Base-by-base conservation (phyloP, 441 rosid species). In the Daphne laureola region DNA sequence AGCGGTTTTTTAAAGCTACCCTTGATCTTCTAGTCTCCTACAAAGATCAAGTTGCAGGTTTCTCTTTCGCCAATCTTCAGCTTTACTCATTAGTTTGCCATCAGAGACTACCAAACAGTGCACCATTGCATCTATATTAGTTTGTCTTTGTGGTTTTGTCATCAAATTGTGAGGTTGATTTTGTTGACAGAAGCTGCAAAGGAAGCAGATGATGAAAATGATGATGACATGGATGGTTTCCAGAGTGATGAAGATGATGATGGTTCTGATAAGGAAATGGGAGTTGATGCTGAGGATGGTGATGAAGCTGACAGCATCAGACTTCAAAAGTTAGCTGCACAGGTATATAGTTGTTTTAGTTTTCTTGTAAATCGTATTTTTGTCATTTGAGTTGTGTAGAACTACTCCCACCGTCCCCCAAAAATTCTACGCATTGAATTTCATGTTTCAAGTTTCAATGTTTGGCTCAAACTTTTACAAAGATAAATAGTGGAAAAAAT, bases 11-110 rank as follows among this genome's bases (percentile, higher is more conserved):
- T 73, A 82, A 70, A 61, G 86, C 91, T 53, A 70, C 78, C 45
- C 99, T 93, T 72, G 96, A 85, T 77, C 91, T 93, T 59, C 63
- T 93, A 57, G 86, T 87, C 67, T 86, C 84, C 43, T 93, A 90
- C 79, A 90, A 84, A 66, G 94, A 93, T 65, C 99, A 93, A 79
- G 84, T 93, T 76, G 84, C 95, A 78, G 99, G 99, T 93, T 35
- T 51, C 48, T 41, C 54, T 36, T 26, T 25, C 14, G 14, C 41
- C 12, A 31, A 31, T 0, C 4, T 31, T 31, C 7, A 31, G 38
- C 38, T 9, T 2, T 11, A 31, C 38, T 9, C 38, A 31, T 31
- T 31, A 31, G 38, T 31, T 31, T 31, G 9, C 11, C 2, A 7
- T 27, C 35, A 27, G 9, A 31, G 11, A 31, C 38, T 31, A 31